Evolutionary conservation across 2,329 filamentous ascomycete genomes (phyloP).

Genomic region (Purpureocillium lavendulum): DNA sequence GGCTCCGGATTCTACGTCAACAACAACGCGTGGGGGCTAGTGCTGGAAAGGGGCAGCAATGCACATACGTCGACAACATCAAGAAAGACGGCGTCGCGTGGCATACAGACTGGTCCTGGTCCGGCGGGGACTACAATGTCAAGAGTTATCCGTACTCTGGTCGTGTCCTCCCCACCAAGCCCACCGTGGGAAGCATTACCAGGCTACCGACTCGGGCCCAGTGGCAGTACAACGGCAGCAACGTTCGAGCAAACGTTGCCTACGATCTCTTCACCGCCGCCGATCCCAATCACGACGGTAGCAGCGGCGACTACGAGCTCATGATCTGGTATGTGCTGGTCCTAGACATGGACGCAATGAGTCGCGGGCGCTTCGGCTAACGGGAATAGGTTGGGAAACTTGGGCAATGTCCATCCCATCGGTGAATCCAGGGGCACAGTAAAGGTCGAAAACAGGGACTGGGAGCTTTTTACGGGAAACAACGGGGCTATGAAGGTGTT

Average conservation of each 20-base stretch:
- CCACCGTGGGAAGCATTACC: constrained; percentile 20
- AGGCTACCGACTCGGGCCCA: constrained; percentile 23
- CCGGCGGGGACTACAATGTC: constrained; percentile 25
- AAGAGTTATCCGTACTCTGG: constrained; percentile 29
- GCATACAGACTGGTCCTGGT: constrained; percentile 31
- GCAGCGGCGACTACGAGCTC: constrained; percentile 45
- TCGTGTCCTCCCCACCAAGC: constrained; percentile 11
- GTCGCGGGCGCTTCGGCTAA: no score
- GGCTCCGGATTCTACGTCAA: constrained; percentile 16
- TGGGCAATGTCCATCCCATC: no score
- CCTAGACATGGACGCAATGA: neutral
- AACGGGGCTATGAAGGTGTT: no score
- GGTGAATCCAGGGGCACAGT: no score
- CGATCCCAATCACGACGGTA: constrained; percentile 26
- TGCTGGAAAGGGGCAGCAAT: constrained; percentile 26
- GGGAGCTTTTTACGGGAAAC: no score
- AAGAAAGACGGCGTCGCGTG: constrained; percentile 25
- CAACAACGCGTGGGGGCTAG: constrained; percentile 32
- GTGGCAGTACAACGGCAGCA: constrained; percentile 21
- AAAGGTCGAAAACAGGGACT: no score
- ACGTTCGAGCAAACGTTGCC: constrained; percentile 43
- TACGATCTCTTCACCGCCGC: constrained; percentile 51
- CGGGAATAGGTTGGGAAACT: constrained; percentile 10
- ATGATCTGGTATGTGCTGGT: constrained; percentile 43
- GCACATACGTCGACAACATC: constrained; percentile 27